Conservation (phyloP, 208 protist species). For the Trypanosoma melophagium region DNA sequence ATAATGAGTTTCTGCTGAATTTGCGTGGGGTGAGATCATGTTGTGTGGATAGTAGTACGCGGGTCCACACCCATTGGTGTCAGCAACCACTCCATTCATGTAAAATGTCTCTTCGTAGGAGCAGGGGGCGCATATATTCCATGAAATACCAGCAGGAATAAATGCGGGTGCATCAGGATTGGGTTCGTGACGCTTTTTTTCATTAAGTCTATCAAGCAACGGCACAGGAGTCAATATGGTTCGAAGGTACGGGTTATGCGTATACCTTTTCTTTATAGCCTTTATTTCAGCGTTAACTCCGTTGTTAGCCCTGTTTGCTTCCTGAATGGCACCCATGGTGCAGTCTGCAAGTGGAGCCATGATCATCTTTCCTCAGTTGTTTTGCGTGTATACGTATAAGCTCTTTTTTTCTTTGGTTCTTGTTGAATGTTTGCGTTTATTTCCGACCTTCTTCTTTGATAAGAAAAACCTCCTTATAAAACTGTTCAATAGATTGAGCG, state of each 20-base stretch:
- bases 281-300: constrained; percentile 9
- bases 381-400: not conserved
- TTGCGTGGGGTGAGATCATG: not conserved
- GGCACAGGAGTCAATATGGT: constrained; percentile 37
- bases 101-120: constrained; percentile 4
- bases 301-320: constrained; percentile 43
- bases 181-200: constrained; percentile 11
- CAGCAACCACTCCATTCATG: not conserved
- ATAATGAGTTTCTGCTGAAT: not conserved
- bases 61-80: constrained; percentile 3
- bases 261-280: constrained; percentile 23
- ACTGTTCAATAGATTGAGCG: not conserved
- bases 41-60: constrained; percentile 4
- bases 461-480: too few species aligned
- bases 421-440: not conserved
- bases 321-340: constrained; percentile 57
- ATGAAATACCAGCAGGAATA: constrained; percentile 12
- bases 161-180: constrained; percentile 21
- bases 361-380: constrained; percentile 7
- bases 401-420: not conserved
- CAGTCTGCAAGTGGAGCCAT: constrained; percentile 57
- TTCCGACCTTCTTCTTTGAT: not conserved
- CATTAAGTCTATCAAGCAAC: not conserved
- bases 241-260: constrained; percentile 65
- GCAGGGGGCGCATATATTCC: constrained; percentile 2